phyloP scores from a whole-genome alignment of 2,329 filamentous ascomycete species.

The Aspergillus hortae region DNA sequence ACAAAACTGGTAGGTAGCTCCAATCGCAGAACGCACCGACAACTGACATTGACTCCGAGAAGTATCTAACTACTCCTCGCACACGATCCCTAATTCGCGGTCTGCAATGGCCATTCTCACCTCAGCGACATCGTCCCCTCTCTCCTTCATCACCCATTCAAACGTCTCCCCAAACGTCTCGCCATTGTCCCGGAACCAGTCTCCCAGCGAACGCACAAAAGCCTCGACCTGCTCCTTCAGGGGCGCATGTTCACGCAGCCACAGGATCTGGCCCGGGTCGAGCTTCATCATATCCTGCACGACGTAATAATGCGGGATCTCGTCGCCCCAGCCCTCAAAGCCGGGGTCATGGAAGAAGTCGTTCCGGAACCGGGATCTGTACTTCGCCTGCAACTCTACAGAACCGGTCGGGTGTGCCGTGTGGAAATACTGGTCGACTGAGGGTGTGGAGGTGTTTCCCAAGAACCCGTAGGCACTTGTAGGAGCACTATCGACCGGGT shows the following conservation, averaged over 20 bases:
- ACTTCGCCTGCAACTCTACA: conserved; percentile 29
- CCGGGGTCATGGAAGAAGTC: conserved; percentile 51
- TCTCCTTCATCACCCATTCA: conserved; percentile 53
- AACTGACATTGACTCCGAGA: neutral
- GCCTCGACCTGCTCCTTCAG: conserved; percentile 56
- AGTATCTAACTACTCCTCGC: neutral
- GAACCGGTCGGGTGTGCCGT: conserved; percentile 18
- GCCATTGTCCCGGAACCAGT: conserved; percentile 63
- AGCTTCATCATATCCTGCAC: conserved; percentile 64
- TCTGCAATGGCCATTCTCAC: conserved; percentile 28
- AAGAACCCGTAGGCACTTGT: conserved; percentile 3
- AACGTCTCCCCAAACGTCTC: conserved; percentile 61
- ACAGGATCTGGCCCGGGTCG: conserved; percentile 57
- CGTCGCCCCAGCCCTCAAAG: conserved; percentile 62
- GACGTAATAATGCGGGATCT: conserved; percentile 61
- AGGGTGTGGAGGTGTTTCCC: conserved; percentile 1
- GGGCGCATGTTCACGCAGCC: conserved; percentile 54
- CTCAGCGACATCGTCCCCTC: conserved; percentile 50
- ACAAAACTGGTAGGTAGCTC: neutral
- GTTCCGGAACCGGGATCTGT: conserved; percentile 46
- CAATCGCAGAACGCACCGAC: neutral
- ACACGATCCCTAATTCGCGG: conserved; percentile 30
- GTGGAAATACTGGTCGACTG: conserved; percentile 20
- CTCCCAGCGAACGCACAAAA: conserved; percentile 50
- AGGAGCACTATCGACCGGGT: conserved; percentile 29